Percentiles rank a stretch among this genome's conserved stretches.
Conservation (phyloP, 371 early-diverging fungal genomes). For the Mucor saturninus region DNA sequence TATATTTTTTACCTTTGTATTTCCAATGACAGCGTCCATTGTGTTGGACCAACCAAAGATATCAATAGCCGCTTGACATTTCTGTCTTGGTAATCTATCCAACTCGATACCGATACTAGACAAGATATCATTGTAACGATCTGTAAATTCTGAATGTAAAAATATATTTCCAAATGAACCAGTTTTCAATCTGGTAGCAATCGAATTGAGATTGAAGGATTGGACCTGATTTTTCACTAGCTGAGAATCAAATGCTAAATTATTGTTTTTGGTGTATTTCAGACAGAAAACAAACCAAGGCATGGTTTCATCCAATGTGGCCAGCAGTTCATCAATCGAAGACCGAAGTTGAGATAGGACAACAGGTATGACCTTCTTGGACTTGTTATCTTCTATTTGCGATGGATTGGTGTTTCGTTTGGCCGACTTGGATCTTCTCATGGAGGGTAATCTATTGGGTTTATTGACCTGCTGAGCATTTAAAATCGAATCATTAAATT, state of each 20-base stretch:
- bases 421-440: slow-evolving; percentile 47
- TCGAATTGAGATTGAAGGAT: slow-evolving; percentile 56
- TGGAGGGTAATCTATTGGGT: slow-evolving; percentile 57
- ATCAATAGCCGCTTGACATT: slow-evolving; percentile 41
- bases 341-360: slow-evolving; percentile 61
- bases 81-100: slow-evolving; percentile 4
- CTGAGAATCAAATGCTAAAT: slow-evolving; percentile 57
- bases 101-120: slow-evolving; percentile 21
- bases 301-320: slow-evolving; percentile 82
- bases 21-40: slow-evolving; percentile 74
- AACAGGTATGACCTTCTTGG: slow-evolving; percentile 8
- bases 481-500: slow-evolving; percentile 63
- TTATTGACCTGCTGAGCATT: slow-evolving; percentile 62
- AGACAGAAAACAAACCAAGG: slow-evolving; percentile 88
- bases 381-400: slow-evolving; percentile 6
- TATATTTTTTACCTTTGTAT: slow-evolving; percentile 44
- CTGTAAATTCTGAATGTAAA: slow-evolving; percentile 42
- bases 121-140: slow-evolving; percentile 58
- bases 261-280: slow-evolving; percentile 32
- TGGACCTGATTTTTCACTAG: slow-evolving; percentile 67
- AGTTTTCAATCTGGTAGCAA: slow-evolving; percentile 35
- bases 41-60: slow-evolving; percentile 68
- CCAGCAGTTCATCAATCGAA: slow-evolving; percentile 77
- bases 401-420: slow-evolving; percentile 19
- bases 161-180: slow-evolving; percentile 60